Base-by-base conservation (phyloP, 306 rosid species). In the Quercus wislizeni region DNA sequence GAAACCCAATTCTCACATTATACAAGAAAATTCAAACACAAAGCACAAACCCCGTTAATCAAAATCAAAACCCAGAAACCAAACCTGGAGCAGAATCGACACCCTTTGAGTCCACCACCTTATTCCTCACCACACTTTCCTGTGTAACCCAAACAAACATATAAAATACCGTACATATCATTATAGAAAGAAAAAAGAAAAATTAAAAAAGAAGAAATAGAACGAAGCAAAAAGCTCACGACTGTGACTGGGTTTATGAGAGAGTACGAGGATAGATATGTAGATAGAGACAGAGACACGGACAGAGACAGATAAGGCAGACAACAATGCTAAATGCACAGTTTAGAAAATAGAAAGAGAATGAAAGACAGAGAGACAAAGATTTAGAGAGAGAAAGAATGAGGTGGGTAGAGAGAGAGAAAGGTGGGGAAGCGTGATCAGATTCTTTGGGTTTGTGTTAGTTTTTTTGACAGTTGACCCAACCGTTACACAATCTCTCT, bases 11-110 rank as follows among this genome's bases (percentile, higher is more conserved):
- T 82, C 65, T 54, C 33, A 69, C 74, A 65, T 21, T 52, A 30
- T 13, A 58, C 73, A 74, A 21, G 27, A 13, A 21, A 83, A 59
- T 17, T 49, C 76, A 51, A 77, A 27, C 20, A 41, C 46, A 41
- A 8, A 8, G 46, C 46, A 41, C 46, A 41, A 76, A 73, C 74
- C 61, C 41, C 64, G 76, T 3, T 4, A 31, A 25, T 27, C 35
- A 25, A 61, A 68, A 28, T n/a, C 3, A 74, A 28, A 78, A 78
- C 80, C 65, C 17, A 49, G 54, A 54, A 76, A 59, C 81, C 89
- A 69, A 86, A 95, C 99, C 98, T 83, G 97, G 82, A 89, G 83
- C 86, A 62, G 92, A 83, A 88, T 86, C 91, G 87, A 87, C 89
- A 80, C 87, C 91, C 86, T 91, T 96, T 3, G 90, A 88, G 90